Percentiles rank a stretch among this genome's conserved stretches.
Conservation (phyloP, 768 basidiomycete genomes). For the Trametes coccinea region DNA sequence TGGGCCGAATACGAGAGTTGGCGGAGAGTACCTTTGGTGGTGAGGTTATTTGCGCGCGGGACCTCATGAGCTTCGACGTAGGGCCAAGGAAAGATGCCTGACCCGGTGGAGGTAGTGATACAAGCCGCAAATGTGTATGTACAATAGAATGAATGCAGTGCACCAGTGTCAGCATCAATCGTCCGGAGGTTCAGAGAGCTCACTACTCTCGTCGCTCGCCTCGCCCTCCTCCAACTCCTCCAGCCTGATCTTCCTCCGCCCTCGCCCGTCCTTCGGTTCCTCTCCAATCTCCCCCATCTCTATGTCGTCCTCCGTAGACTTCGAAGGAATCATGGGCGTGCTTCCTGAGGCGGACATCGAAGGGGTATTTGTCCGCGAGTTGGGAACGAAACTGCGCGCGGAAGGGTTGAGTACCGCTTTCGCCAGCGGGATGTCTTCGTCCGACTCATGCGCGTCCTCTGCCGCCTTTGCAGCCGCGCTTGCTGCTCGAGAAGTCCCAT, state of each 20-base stretch:
- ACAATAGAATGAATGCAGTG: constrained; percentile 13
- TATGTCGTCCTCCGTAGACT: constrained; percentile 73
- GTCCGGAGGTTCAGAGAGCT: constrained; percentile 75
- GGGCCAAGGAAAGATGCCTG: constrained; percentile 30
- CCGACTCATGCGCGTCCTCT: constrained; percentile 46
- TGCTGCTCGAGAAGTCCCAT: constrained; percentile 27
- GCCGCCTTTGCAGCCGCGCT: constrained; percentile 42
- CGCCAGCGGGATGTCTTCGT: constrained; percentile 36
- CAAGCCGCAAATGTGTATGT: constrained; percentile 11
- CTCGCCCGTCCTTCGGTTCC: constrained; percentile 50
- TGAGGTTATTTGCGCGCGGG: constrained; percentile 69
- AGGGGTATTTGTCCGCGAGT: constrained; percentile 33
- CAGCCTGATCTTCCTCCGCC: constrained; percentile 50
- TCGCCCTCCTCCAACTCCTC: constrained; percentile 88
- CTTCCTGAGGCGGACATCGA: constrained; percentile 4
- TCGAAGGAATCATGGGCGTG: constrained; percentile 21
- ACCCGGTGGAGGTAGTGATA: constrained; percentile 21
- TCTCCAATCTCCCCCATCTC: constrained; percentile 93
- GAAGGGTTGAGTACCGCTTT: constrained; percentile 35
- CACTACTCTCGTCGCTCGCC: constrained; percentile 79
- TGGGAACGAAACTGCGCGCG: constrained; percentile 36
- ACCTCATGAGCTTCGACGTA: constrained; percentile 73
- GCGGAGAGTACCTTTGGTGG: constrained; percentile 55
- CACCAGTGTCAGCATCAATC: constrained; percentile 27
- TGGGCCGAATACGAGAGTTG: constrained; percentile 61